Percentiles rank a stretch among this genome's conserved stretches.
Evolutionary conservation across 306 rosid species (phyloP).

Genomic region (Carpinus viminea): DNA sequence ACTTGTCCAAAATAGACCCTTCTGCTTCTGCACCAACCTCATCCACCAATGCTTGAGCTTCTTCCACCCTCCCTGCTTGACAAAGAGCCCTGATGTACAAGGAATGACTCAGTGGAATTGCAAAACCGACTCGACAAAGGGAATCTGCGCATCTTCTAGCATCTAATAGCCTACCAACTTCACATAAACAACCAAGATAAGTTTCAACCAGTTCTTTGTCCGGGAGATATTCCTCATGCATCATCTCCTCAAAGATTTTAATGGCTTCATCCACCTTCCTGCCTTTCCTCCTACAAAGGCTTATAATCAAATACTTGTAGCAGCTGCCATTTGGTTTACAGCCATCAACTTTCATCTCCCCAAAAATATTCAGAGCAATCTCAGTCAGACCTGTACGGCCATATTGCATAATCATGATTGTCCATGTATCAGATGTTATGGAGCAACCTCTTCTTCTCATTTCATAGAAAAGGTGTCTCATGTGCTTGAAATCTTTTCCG

Average conservation of each 20-base stretch:
- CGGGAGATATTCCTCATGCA: slow-evolving; percentile 48
- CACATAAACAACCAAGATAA: slow-evolving; percentile 73
- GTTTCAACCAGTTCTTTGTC: slow-evolving; percentile 75
- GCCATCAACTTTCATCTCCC: slow-evolving; percentile 68
- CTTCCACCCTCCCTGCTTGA: slow-evolving; percentile 68
- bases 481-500: slow-evolving; percentile 88
- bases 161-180: slow-evolving; percentile 56
- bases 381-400: slow-evolving; percentile 86
- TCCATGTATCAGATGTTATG: slow-evolving; percentile 84
- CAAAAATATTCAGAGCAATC: slow-evolving; percentile 63
- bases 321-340: slow-evolving; percentile 59
- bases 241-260: slow-evolving; percentile 59
- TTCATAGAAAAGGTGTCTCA: slow-evolving; percentile 74
- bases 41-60: slow-evolving; percentile 58
- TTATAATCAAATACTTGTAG: slow-evolving; percentile 74
- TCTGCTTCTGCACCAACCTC: slow-evolving; percentile 48
- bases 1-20: slow-evolving; percentile 43
- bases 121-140: slow-evolving; percentile 54
- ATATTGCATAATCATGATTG: slow-evolving; percentile 83
- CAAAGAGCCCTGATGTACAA: slow-evolving; percentile 73
- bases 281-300: slow-evolving; percentile 75
- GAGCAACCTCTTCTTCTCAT: slow-evolving; percentile 71
- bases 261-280: slow-evolving; percentile 77
- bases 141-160: slow-evolving; percentile 65
- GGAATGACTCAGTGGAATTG: slow-evolving; percentile 56